phyloP scores from a whole-genome alignment of 768 basidiomycete species.

The Tephrocybe sp. region DNA sequence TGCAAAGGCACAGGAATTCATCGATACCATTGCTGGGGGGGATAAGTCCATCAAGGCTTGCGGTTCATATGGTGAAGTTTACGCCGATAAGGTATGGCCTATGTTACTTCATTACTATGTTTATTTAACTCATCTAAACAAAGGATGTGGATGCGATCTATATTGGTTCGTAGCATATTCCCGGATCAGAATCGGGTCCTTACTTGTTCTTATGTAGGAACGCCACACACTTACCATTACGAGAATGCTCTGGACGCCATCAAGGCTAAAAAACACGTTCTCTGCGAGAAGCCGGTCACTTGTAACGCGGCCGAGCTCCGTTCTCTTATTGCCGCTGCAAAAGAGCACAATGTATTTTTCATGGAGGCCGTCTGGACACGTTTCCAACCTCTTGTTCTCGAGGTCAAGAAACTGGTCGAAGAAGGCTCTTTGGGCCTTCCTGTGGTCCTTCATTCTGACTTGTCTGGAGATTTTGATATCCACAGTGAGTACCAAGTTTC shows the following conservation, averaged over 20 bases:
- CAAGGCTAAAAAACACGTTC: constrained; percentile 77
- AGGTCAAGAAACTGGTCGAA: constrained; percentile 62
- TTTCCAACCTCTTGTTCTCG: constrained; percentile 67
- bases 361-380: constrained; percentile 94
- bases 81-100: constrained; percentile 55
- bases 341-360: constrained; percentile 77
- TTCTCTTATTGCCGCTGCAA: constrained; percentile 71
- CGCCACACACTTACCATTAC: constrained; percentile 85
- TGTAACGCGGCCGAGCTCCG: constrained; percentile 72
- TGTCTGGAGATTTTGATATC: constrained; percentile 68
- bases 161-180: constrained; percentile 44
- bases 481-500: constrained; percentile 44
- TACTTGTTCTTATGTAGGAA: constrained; percentile 41
- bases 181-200: background rate
- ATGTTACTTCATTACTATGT: background rate
- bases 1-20: constrained; percentile 69
- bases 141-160: constrained; percentile 77
- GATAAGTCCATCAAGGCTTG: constrained; percentile 61
- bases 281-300: constrained; percentile 89
- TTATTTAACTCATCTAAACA: background rate
- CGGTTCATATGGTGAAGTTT: constrained; percentile 74
- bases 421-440: constrained; percentile 65
- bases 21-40: constrained; percentile 47
- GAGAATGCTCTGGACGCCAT: constrained; percentile 73
- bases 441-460: constrained; percentile 68